A percentile compares a stretch with the other conserved stretches of the same genome.
Conservation (phyloP, 139 green algal genomes). For the Coelastrella sp. region DNA sequence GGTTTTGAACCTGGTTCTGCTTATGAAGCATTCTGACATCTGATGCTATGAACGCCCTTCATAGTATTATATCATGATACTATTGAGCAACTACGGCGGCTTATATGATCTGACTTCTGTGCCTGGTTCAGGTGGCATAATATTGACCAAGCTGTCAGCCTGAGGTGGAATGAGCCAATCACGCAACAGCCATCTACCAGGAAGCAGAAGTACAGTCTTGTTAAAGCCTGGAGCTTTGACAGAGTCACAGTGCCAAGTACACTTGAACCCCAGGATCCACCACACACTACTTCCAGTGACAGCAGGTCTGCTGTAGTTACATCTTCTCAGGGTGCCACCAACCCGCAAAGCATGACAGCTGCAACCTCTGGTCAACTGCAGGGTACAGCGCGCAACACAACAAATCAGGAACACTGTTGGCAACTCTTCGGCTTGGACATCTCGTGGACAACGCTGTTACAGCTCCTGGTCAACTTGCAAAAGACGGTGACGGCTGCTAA, state of each 20-base stretch:
- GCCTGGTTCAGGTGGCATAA: not conserved
- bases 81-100: not conserved
- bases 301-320: too few species aligned
- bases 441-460: too few species aligned
- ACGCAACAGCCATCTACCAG: not conserved
- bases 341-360: too few species aligned
- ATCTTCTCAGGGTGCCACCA: too few species aligned
- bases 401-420: too few species aligned
- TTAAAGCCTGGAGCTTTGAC: slow-evolving; percentile 4
- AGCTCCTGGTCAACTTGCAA: not conserved
- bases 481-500: not conserved
- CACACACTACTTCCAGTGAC: too few species aligned
- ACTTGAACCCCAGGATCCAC: not conserved
- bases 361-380: too few species aligned
- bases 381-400: too few species aligned
- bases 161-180: not conserved
- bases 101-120: not conserved
- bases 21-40: not conserved
- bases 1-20: not conserved
- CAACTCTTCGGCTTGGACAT: too few species aligned
- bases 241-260: not conserved
- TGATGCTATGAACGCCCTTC: not conserved
- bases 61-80: not conserved
- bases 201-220: not conserved
- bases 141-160: not conserved